These are phyloP conservation scores for Euphorbia lathyris DNA, from an alignment of 345 rosid genomes.

Conservation along the genomic window DNA sequence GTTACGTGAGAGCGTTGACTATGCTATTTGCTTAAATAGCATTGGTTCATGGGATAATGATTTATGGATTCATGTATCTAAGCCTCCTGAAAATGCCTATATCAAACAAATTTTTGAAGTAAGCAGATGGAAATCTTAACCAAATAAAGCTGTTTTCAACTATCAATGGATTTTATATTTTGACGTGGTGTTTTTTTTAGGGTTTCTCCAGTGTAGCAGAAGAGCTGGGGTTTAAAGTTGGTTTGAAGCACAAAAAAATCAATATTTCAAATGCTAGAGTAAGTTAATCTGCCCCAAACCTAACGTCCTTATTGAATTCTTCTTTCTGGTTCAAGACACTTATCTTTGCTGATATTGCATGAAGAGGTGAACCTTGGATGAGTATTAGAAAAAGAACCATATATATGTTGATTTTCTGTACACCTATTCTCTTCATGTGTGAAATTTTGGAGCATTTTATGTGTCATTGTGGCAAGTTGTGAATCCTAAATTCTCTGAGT, in stretches of 20 bases:
- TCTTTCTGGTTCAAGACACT: not conserved
- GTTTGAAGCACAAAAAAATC: slow-evolving; percentile 93
- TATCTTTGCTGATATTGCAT: not conserved
- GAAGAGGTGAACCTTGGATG: not conserved
- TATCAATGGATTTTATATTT: slow-evolving; percentile 16
- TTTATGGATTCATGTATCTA: slow-evolving; percentile 78
- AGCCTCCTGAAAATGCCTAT: slow-evolving; percentile 92
- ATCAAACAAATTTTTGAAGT: slow-evolving; percentile 91
- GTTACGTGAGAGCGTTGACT: slow-evolving; percentile 90
- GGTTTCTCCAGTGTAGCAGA: slow-evolving; percentile 79
- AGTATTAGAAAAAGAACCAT: not conserved
- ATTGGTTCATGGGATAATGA: slow-evolving; percentile 78
- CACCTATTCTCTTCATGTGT: not conserved
- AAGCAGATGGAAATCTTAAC: slow-evolving; percentile 22
- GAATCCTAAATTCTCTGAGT: not conserved
- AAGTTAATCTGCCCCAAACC: slow-evolving; percentile 33
- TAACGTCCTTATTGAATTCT: not conserved
- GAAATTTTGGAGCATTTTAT: not conserved
- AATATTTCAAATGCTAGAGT: slow-evolving; percentile 96
- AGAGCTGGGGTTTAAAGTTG: slow-evolving; percentile 70
- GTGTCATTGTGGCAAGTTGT: not conserved
- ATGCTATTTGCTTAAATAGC: slow-evolving; percentile 96
- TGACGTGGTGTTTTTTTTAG: slow-evolving; percentile 39
- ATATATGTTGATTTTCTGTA: not conserved
- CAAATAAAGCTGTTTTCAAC: not conserved